Base-by-base conservation (phyloP, 1,284 basidiomycete genomes). In the Ustilago curta region DNA sequence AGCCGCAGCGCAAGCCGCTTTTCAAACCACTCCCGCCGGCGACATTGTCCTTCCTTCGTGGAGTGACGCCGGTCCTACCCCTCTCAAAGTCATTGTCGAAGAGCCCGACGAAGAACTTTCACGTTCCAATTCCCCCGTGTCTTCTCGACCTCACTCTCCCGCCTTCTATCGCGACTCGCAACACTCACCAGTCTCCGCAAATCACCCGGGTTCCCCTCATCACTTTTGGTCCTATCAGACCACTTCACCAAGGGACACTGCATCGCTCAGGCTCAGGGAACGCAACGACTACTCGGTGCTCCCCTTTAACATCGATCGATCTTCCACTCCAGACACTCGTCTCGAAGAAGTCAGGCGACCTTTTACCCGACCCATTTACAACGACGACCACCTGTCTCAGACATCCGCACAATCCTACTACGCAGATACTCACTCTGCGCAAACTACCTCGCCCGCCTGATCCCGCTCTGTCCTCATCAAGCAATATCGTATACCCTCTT, bases 31-130 rank as follows among this genome's bases (percentile, higher is more conserved):
- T 6, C 31, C 60, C 18, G 59, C 53, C n/a, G 73, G 73, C 54
- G 68, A 72, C 25, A 76, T 76, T 51, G 57, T 71, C 18, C 48
- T 76, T 8, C 73, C 73, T 2, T 76, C 73, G 2, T 76, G 73
- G 73, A 68, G 69, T 39, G 65, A 71, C 16, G 47, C 66, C 0
- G 73, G 73, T 14, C 73, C 73, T 3, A 68, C 73, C 2, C 60
- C 73, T 12, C 69, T 76, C 52, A 71, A 58, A 27, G 62, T 76
- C 48, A 76, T 76, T n/a, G 59, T 76, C 42, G 73, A 76, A 45
- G 73, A 76, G 25, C 73, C 73, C 23, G 73, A 76, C 44, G 55
- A 54, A 2, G 59, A 55, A 14, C 35, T 70, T 11, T 65, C 62
- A 1, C 61, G 57, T 21, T 54, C 44, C 62, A 65, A 59, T 19